Evolutionary conservation across 2,329 filamentous ascomycete genomes (phyloP).

Genomic region (Trichoderma harzianum): DNA sequence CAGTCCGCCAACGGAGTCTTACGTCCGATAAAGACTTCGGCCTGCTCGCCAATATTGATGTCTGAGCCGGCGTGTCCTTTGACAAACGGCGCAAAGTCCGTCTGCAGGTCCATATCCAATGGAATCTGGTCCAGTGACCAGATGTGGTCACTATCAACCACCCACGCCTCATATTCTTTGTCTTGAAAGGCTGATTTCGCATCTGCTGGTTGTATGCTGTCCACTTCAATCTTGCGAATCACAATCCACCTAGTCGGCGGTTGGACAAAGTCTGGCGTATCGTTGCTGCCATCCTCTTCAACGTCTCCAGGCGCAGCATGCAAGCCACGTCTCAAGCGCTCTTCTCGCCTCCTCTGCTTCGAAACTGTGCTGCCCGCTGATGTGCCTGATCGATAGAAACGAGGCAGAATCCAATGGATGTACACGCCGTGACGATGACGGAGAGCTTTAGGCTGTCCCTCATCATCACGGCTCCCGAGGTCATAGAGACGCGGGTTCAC

Average conservation of each 20-base stretch:
- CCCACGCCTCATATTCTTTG: not conserved
- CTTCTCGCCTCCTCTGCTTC: not conserved
- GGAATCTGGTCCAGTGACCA: not conserved
- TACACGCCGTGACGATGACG: not conserved
- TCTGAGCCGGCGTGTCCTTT: not conserved
- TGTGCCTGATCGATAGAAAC: not conserved
- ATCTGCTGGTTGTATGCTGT: not conserved
- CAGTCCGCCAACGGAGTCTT: not conserved
- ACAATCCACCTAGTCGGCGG: not conserved
- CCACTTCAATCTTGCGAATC: not conserved
- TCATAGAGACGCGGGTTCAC: not conserved
- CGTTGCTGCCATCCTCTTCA: not conserved
- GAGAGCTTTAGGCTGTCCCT: not conserved
- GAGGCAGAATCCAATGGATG: not conserved
- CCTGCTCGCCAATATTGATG: not conserved
- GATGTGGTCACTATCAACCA: not conserved
- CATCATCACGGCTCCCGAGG: not conserved
- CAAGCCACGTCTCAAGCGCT: not conserved
- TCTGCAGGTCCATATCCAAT: not conserved
- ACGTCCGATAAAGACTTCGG: not conserved
- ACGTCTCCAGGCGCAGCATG: not conserved
- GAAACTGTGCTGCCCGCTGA: not conserved
- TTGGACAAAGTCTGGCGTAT: not conserved
- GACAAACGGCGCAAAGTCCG: not conserved
- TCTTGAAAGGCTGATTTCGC: not conserved